A percentile compares a stretch with the other conserved stretches of the same genome.
These are phyloP conservation scores for Houttuynia cordata DNA, from an alignment of 164 flowering plant genomes.

Conservation along the genomic window DNA sequence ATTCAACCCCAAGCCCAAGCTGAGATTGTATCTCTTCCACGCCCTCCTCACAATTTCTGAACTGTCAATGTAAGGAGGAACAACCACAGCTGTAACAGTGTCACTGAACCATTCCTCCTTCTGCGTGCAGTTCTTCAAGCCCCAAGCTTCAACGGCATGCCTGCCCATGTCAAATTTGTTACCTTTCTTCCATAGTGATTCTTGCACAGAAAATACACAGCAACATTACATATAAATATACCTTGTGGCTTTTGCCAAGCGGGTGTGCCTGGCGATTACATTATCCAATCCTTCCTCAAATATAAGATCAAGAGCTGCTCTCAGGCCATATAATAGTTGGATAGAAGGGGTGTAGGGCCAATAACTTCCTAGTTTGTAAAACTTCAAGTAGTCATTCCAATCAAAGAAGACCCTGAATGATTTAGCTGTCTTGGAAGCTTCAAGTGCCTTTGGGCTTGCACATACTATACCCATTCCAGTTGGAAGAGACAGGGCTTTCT, in stretches of 20 bases:
- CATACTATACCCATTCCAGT: slow-evolving; percentile 93
- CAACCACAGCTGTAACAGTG: slow-evolving; percentile 91
- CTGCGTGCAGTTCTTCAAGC: slow-evolving; percentile 88
- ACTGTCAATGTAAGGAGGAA: slow-evolving; percentile 80
- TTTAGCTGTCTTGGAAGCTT: slow-evolving; percentile 83
- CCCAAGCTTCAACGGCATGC: slow-evolving; percentile 98
- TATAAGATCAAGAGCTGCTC: slow-evolving; percentile 85
- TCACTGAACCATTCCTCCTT: slow-evolving; percentile 93
- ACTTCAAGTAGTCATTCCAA: slow-evolving; percentile 93
- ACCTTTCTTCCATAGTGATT: neutral
- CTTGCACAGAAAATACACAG: neutral
- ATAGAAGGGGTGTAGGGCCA: slow-evolving; percentile 99
- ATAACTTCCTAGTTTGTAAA: slow-evolving; percentile 78
- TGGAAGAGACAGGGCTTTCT: slow-evolving; percentile 96
- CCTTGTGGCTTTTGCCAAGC: slow-evolving; percentile 88
- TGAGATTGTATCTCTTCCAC: slow-evolving; percentile 89
- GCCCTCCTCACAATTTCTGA: slow-evolving; percentile 76
- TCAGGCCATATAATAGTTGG: slow-evolving; percentile 79
- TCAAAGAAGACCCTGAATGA: slow-evolving; percentile 89
- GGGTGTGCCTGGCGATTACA: slow-evolving; percentile 79
- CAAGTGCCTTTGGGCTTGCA: slow-evolving; percentile 88
- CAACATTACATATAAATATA: neutral
- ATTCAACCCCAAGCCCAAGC: slow-evolving; percentile 93
- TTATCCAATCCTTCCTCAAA: slow-evolving; percentile 96
- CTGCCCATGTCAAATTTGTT: slow-evolving; percentile 23